Percentiles rank a stretch among this genome's conserved stretches.
These are phyloP conservation scores for Cystofilobasidium ferigula DNA, from an alignment of 768 basidiomycete species.

Conservation along the genomic window DNA sequence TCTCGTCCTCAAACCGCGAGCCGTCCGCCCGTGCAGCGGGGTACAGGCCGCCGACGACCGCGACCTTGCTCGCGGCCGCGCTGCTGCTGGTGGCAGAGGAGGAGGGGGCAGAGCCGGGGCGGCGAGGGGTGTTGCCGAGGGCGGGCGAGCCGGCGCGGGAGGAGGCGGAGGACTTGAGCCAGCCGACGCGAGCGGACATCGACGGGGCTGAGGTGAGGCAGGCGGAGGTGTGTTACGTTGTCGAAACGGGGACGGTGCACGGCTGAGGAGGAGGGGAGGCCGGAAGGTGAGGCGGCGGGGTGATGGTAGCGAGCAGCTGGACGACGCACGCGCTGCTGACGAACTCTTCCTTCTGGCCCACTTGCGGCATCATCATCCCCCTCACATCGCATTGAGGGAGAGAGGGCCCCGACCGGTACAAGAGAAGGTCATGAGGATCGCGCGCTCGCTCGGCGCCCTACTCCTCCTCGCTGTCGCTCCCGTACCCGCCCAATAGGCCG, in stretches of 20 bases:
- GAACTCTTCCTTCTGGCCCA: too few species aligned
- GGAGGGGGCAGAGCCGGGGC: neutral
- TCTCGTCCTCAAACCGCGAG: conserved; percentile 1
- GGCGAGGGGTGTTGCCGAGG: neutral
- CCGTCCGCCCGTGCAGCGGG: neutral
- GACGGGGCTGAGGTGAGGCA: neutral
- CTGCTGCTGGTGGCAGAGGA: neutral
- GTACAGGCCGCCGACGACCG: neutral
- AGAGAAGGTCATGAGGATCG: too few species aligned
- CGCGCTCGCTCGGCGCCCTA: neutral
- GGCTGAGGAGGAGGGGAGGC: neutral
- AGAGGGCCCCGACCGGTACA: too few species aligned
- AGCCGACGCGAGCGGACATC: conserved; percentile 20
- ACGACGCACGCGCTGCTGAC: too few species aligned
- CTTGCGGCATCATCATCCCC: neutral
- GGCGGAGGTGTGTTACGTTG: neutral
- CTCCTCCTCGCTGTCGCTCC: conserved; percentile 22
- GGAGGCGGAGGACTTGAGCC: conserved; percentile 12
- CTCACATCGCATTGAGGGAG: too few species aligned
- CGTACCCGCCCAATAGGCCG: conserved; percentile 17
- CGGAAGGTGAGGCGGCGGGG: too few species aligned
- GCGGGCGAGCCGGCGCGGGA: neutral
- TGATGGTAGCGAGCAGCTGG: too few species aligned
- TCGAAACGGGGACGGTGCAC: neutral
- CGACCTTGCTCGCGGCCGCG: neutral